Conservation (phyloP, 2,329 filamentous ascomycete species). For the Beauveria brongniartii region DNA sequence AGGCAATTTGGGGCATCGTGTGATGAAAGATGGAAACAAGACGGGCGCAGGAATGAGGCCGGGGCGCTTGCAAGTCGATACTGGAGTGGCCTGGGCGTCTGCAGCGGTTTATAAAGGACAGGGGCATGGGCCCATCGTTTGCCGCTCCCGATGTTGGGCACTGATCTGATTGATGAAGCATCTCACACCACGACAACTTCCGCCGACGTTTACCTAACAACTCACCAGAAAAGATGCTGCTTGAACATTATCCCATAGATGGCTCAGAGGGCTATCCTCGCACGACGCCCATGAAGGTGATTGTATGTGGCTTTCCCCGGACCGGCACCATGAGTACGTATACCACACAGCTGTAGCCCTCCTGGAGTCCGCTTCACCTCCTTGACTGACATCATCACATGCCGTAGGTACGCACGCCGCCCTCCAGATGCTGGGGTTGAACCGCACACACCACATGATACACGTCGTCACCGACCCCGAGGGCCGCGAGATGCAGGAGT, state of each 20-base stretch:
- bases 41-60: background rate
- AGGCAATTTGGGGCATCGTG: background rate
- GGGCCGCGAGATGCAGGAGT: slow-evolving; percentile 1
- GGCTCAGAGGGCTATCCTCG: slow-evolving; percentile 11
- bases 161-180: no score
- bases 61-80: background rate
- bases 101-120: background rate
- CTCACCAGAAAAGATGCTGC: background rate
- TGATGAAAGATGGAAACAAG: background rate
- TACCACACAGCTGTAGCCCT: no score
- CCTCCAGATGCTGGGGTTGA: slow-evolving; percentile 13
- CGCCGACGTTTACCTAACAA: background rate
- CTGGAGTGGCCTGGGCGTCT: background rate
- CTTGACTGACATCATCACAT: background rate
- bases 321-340: slow-evolving; percentile 9
- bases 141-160: no score
- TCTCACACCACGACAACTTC: background rate
- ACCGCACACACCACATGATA: slow-evolving; percentile 13
- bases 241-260: slow-evolving; percentile 1
- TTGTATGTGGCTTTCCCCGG: slow-evolving; percentile 9
- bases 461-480: background rate
- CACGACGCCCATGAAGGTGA: slow-evolving; percentile 5
- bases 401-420: slow-evolving; percentile 6
- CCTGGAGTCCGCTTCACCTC: background rate
- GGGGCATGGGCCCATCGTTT: no score